Evolutionary conservation across 2,329 filamentous ascomycete species (phyloP), one percentile per base, ranked within the genome.

Genomic region (Phaeosphaeria sp.): DNA sequence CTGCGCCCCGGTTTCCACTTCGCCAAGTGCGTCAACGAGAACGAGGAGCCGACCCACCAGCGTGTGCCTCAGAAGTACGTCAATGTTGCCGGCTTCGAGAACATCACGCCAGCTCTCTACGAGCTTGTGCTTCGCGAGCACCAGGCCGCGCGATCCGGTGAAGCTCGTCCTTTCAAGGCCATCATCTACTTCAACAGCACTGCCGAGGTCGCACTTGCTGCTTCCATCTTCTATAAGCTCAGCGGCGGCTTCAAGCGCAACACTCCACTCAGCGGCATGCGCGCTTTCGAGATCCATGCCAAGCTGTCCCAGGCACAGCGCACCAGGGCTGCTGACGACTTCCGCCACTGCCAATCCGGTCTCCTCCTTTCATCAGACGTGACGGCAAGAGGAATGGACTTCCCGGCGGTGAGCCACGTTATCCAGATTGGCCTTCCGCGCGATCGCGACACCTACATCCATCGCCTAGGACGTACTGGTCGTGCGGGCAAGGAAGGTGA

Each of bases 161-260:
- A 76, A 68, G 68, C 60, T 3, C 77, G 77, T 17, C 91, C 92
- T 0, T 97, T 98, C 86, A 99, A 99, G 83, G 92, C 92, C n/a
- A 96, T 99, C 59, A 82, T 97, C 43, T 99, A 97, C 80, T 90
- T 94, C 75, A 91, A 91, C 69, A 92, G 90, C 21, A 96, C 91
- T 0, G 85, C 86, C 22, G 84, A 90, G 62, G 91, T 93, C 45
- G 83, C 88, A 56, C 81, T 93, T 48, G 87, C 87, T 21, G 80
- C 83, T 20, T 80, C 84, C 17, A 78, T 89, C 21, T 86, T 93
- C 51, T 77, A 80, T 55, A 80, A 81, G 30, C 79, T 87, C 49
- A 72, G 72, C 24, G 71, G 76, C 15, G 74, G 77, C 9, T 72
- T 74, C 50, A 73, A 68, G 52, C 71, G 76, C 47, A 67, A 57